Evolutionary conservation across 805 yeast species (phyloP), one percentile per base, ranked within the genome.

Genomic region (Wickerhamiella musiphila): DNA sequence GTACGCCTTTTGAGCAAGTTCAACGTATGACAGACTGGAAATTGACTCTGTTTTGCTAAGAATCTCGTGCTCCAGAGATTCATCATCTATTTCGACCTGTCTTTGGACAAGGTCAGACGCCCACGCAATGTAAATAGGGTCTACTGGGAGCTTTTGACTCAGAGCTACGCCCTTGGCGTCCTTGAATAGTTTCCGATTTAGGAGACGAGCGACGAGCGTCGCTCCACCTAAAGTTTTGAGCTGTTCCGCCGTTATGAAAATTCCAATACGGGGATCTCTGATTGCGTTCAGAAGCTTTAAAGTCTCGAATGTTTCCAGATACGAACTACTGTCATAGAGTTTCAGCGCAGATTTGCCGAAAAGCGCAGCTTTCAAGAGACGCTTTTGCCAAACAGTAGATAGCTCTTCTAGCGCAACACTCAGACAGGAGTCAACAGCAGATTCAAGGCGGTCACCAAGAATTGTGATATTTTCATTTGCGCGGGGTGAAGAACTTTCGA

Each of bases 351-450:
- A 63, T 44, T 86, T 90, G 1, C 95, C 98, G 54, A 84, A 79
- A 0, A 78, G 61, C 0, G 84, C 93, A 2, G 94, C 93, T 33
- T 70, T 65, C 23, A 90, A 53, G 7, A 86, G 56, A 31, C 67
- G 68, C 49, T 82, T 83, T 45, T 90, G 98, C 75, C 84, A 68
- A 32, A 61, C 58, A 0, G 78, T 66, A 38, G 73, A 81, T 44
- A 81, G 71, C 45, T 86, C 96, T 34, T 72, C 74, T 3, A 70
- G 52, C 1, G 94, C 76, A 0, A 92, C 92, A 2, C 63, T 54
- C 4, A 83, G 64, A 48, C 94, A 79, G 13, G 65, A 68, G 21
- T 64, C 62, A 1, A 86, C 73, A 1, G 94, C 94, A 2, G 56
- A 54, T 0, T 53, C 48, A 16, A 78, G 53, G 13, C 57, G 44